phyloP scores from a whole-genome alignment of 2,329 filamentous ascomycete genomes.

The Rosellinia necatrix region DNA sequence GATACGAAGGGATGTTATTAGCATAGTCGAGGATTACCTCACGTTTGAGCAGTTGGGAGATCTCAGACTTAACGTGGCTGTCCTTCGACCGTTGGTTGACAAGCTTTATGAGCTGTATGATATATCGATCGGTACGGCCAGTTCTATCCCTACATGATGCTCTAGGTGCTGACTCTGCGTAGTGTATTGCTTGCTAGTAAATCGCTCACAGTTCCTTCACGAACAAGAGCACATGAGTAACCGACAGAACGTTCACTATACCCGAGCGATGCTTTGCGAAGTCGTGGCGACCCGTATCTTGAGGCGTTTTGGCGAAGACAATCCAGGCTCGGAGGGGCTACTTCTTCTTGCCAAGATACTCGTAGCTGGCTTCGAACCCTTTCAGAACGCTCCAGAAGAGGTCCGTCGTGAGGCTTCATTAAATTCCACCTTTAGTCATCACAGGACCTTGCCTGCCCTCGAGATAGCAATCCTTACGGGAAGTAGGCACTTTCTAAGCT shows the following conservation, averaged over 20 bases:
- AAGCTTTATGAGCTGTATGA: slow-evolving; percentile 79
- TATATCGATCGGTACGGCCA: slow-evolving; percentile 69
- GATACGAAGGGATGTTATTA: slow-evolving; percentile 66
- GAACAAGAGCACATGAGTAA: slow-evolving; percentile 78
- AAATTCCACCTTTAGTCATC: slow-evolving; percentile 52
- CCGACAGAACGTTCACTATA: slow-evolving; percentile 80
- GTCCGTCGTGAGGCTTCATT: slow-evolving; percentile 63
- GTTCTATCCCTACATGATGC: not conserved
- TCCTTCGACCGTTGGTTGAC: slow-evolving; percentile 82
- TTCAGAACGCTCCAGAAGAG: slow-evolving; percentile 76
- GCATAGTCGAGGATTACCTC: slow-evolving; percentile 65
- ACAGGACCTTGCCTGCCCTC: slow-evolving; percentile 72
- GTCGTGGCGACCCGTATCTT: slow-evolving; percentile 78
- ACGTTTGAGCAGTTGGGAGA: slow-evolving; percentile 78
- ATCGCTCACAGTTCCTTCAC: slow-evolving; percentile 76
- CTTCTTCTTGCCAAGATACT: slow-evolving; percentile 78
- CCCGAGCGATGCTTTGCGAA: slow-evolving; percentile 78
- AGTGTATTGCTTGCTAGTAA: slow-evolving; percentile 85
- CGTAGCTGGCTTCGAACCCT: slow-evolving; percentile 82
- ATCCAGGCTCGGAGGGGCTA: slow-evolving; percentile 71
- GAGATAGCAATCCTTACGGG: slow-evolving; percentile 84
- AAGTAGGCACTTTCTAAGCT: slow-evolving; percentile 77
- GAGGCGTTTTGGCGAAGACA: slow-evolving; percentile 78
- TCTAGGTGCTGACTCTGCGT: slow-evolving; percentile 17
- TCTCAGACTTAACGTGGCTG: slow-evolving; percentile 78